Conservation (phyloP, 1,139 yeast species). For the Magnusiomyces ingens region DNA sequence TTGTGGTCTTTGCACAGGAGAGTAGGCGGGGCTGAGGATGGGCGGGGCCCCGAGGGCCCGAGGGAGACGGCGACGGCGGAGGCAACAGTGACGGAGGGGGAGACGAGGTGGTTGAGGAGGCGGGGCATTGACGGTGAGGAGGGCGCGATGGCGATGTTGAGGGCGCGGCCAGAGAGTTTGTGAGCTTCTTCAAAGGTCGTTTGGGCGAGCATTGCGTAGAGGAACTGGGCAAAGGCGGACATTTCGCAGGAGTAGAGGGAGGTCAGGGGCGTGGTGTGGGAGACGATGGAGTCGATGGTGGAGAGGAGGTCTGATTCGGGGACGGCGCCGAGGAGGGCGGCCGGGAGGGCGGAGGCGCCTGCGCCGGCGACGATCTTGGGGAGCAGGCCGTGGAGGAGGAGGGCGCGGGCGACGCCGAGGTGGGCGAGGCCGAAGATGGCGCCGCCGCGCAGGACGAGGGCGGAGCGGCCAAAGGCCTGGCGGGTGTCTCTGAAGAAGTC, state of each 20-base stretch:
- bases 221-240: slow-evolving; percentile 69
- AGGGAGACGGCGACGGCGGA: slow-evolving; percentile 70
- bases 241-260: slow-evolving; percentile 86
- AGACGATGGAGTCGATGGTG: slow-evolving; percentile 32
- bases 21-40: too few species aligned
- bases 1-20: slow-evolving; percentile 58
- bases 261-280: slow-evolving; percentile 20
- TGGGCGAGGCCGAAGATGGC: slow-evolving; percentile 90
- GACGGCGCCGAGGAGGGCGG: slow-evolving; percentile 72
- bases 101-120: slow-evolving; percentile 74
- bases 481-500: slow-evolving; percentile 88
- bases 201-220: slow-evolving; percentile 69
- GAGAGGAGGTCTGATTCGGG: slow-evolving; percentile 45
- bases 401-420: slow-evolving; percentile 80
- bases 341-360: slow-evolving; percentile 91
- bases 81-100: slow-evolving; percentile 84
- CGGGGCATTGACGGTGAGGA: slow-evolving; percentile 48
- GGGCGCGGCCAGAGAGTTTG: slow-evolving; percentile 64
- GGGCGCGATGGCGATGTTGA: slow-evolving; percentile 81
- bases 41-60: slow-evolving; percentile 38
- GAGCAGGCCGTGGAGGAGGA: slow-evolving; percentile 62
- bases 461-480: slow-evolving; percentile 86
- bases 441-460: slow-evolving; percentile 87
- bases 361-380: slow-evolving; percentile 90
- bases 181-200: slow-evolving; percentile 92